A percentile compares a stretch with the other conserved stretches of the same genome.
These are phyloP conservation scores for Lachnellula hyalina DNA, from an alignment of 2,329 filamentous ascomycete genomes.

Conservation along the genomic window DNA sequence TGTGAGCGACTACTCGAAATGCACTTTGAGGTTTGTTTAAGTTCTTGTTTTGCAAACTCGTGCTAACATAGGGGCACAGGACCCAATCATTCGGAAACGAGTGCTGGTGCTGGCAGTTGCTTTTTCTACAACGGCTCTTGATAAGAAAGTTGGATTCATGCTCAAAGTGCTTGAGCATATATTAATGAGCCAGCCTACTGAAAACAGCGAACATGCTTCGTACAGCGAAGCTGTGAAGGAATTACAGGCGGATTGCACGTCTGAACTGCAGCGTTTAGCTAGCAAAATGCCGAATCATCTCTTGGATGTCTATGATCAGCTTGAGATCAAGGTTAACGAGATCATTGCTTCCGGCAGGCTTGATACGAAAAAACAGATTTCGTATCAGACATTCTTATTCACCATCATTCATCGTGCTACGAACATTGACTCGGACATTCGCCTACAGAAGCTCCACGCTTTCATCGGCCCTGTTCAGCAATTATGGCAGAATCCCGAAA, in stretches of 20 bases:
- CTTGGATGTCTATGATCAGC: slow-evolving; percentile 74
- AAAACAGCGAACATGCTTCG: slow-evolving; percentile 62
- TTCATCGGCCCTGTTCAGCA: slow-evolving; percentile 80
- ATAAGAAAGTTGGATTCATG: slow-evolving; percentile 74
- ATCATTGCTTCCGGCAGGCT: slow-evolving; percentile 66
- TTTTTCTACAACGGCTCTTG: slow-evolving; percentile 74
- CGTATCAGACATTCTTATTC: slow-evolving; percentile 86
- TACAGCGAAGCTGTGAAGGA: slow-evolving; percentile 90
- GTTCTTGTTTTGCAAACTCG: background rate
- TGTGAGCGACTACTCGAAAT: slow-evolving; percentile 65
- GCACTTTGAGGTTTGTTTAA: slow-evolving; percentile 52
- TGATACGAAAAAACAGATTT: slow-evolving; percentile 79
- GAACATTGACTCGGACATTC: slow-evolving; percentile 64
- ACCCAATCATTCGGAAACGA: slow-evolving; percentile 78
- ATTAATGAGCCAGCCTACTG: slow-evolving; percentile 72
- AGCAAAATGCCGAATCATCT: slow-evolving; percentile 89
- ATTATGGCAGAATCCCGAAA: slow-evolving; percentile 68
- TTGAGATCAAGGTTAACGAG: slow-evolving; percentile 78
- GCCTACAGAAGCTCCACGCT: slow-evolving; percentile 64
- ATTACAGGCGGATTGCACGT: slow-evolving; percentile 75
- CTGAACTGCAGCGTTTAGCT: slow-evolving; percentile 83
- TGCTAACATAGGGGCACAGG: slow-evolving; percentile 37
- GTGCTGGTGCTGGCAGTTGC: slow-evolving; percentile 77
- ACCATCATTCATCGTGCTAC: slow-evolving; percentile 87
- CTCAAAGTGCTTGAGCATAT: slow-evolving; percentile 88